A percentile compares a stretch with the other conserved stretches of the same genome.
Conservation (phyloP, 257 asterid species). For the Ocimum tenuiflorum region DNA sequence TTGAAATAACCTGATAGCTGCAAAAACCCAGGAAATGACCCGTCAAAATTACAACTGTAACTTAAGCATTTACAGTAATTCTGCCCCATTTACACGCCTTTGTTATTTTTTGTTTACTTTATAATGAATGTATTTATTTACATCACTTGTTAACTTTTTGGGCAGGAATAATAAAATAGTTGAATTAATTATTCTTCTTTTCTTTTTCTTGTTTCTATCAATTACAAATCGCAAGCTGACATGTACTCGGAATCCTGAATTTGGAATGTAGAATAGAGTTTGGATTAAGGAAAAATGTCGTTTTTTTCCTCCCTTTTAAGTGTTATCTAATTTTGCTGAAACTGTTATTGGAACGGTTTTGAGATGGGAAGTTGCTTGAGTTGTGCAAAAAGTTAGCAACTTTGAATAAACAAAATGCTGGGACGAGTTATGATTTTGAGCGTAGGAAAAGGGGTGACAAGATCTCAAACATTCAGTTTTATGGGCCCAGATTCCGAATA, state of each 20-base stretch:
- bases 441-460: background rate
- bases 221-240: conserved; percentile 24
- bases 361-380: background rate
- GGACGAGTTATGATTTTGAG: background rate
- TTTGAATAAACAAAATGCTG: background rate
- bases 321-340: background rate
- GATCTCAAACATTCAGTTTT: background rate
- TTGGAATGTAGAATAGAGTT: background rate
- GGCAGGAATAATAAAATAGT: background rate
- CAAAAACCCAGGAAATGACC: background rate
- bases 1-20: background rate
- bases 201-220: background rate
- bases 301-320: background rate
- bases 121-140: conserved; percentile 7
- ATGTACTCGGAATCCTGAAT: background rate
- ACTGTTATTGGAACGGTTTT: background rate
- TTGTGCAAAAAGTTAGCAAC: background rate
- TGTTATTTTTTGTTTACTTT: background rate
- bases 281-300: background rate
- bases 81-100: conserved; percentile 13
- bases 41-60: background rate
- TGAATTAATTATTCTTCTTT: background rate
- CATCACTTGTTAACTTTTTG: background rate
- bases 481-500: background rate
- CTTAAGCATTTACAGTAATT: background rate